Base-by-base conservation (phyloP, 2,329 filamentous ascomycete species). In the Alternaria alternata region DNA sequence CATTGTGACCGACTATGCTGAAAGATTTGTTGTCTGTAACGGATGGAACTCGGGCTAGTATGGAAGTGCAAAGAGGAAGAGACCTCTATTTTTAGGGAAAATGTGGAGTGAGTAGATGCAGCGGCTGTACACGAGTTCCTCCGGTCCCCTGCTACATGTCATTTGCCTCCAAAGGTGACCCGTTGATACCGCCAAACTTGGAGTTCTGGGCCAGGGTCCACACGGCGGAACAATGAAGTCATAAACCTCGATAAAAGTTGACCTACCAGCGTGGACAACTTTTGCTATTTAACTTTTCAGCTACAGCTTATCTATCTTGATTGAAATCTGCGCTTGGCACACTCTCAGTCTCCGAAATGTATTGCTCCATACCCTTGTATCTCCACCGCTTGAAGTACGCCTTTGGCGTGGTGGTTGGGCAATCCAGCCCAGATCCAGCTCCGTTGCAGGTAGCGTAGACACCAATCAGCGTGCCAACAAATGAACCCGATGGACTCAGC, bases 361-460 rank as follows among this genome's bases (percentile, higher is more conserved):
- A 61, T 47, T 64, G 61, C 34, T 49, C 47, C 1, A 24, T 36
- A 28, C 71, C 55, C 18, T 57, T 70, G 62, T 85, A 86, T 57
- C 74, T 78, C 83, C 84, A 86, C 16, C 80, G 70, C 5, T 76
- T 80, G 49, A 85, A 74, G 64, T 84, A 85, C 1, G 81, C 82
- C 3, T 82, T 79, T 18, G 81, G 81, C 1, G 66, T 77, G 3
- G 76, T 79, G 14, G 22, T 5, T 12, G 55, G 55, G 34, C 55
- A 57, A 39, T 57, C 41, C 32, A 57, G 8, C 16, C 41, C 39
- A 12, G 47, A 18, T 0, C 76, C 68, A 3, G 78, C 78, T 0
- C 83, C 83, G 62, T 87, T 86, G 41, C 76, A 84, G 2, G 85
- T 86, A 32, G 80, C 81, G 65, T 85, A 87, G 2, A 81, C 77